These are phyloP conservation scores for Hymenoscyphus fructigenus DNA, from an alignment of 2,329 filamentous ascomycete species.

Conservation along the genomic window DNA sequence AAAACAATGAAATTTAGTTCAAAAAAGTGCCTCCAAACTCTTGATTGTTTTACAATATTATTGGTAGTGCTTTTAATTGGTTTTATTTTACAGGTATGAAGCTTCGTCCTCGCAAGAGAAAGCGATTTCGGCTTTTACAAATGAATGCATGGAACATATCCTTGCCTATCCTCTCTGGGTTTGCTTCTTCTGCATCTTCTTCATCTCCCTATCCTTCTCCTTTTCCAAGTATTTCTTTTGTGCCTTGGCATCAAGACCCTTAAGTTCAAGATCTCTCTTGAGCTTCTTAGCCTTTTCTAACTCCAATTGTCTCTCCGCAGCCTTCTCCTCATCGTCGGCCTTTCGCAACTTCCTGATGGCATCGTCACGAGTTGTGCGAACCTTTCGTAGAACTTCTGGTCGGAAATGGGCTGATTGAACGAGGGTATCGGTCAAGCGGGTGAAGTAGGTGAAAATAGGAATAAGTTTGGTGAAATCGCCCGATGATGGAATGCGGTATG, in stretches of 20 bases:
- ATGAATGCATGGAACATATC: background rate
- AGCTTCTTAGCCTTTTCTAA: slow-evolving; percentile 79
- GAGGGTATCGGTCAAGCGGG: slow-evolving; percentile 81
- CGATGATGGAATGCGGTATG: slow-evolving; percentile 65
- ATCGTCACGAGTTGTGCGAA: slow-evolving; percentile 76
- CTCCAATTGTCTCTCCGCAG: slow-evolving; percentile 71
- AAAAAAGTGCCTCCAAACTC: background rate
- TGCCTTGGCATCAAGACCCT: slow-evolving; percentile 73
- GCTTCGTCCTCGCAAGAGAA: background rate
- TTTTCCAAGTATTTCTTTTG: slow-evolving; percentile 84
- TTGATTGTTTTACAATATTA: background rate
- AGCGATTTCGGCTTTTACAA: background rate
- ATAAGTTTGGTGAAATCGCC: slow-evolving; percentile 64
- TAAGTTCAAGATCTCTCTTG: slow-evolving; percentile 82
- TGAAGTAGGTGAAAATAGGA: slow-evolving; percentile 76
- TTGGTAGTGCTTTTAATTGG: background rate
- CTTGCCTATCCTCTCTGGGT: slow-evolving; percentile 39
- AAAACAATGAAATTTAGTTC: no score
- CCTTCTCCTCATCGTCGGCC: slow-evolving; percentile 75
- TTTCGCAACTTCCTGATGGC: slow-evolving; percentile 78
- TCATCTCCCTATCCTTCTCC: slow-evolving; percentile 72
- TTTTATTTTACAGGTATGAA: background rate
- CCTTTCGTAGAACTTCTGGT: slow-evolving; percentile 82
- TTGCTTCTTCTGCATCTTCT: slow-evolving; percentile 62
- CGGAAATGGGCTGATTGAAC: slow-evolving; percentile 80